phyloP scores from a whole-genome alignment of 257 asterid species.

The Jacaranda mimosifolia region DNA sequence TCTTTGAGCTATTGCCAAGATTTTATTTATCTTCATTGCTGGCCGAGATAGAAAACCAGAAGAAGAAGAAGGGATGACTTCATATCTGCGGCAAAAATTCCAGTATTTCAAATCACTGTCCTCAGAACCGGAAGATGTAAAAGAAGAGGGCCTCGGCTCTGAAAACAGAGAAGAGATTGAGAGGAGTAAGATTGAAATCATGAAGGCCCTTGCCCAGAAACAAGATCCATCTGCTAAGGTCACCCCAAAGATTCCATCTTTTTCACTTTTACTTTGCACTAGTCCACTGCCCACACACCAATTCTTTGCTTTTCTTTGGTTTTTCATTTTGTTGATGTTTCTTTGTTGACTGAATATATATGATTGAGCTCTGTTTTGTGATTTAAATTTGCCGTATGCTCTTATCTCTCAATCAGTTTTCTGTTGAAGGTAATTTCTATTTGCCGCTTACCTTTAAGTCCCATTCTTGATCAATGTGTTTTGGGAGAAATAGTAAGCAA shows the following conservation, averaged over 20 bases:
- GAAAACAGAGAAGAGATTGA: constrained; percentile 49
- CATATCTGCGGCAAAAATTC: constrained; percentile 72
- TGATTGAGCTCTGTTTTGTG: too few species aligned
- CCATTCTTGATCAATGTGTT: constrained; percentile 13
- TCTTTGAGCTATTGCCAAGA: constrained; percentile 1
- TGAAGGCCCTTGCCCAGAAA: constrained; percentile 46
- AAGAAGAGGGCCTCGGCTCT: constrained; percentile 28
- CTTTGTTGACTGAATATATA: not conserved
- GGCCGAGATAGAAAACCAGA: constrained; percentile 22
- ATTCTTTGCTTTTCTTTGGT: not conserved
- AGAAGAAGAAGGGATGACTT: constrained; percentile 51
- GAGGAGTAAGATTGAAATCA: constrained; percentile 42
- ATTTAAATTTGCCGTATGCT: too few species aligned
- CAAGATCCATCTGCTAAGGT: constrained; percentile 63
- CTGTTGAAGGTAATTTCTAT: too few species aligned
- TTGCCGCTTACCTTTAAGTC: too few species aligned
- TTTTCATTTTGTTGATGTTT: not conserved
- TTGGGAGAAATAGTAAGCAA: not conserved
- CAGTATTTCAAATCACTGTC: constrained; percentile 37
- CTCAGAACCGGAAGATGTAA: constrained; percentile 37
- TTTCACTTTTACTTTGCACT: not conserved
- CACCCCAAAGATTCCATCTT: constrained; percentile 30
- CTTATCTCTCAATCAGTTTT: too few species aligned
- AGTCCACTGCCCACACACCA: not conserved
- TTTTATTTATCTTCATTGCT: constrained; percentile 18